Evolutionary conservation across 202 grass and related monocot genomes (phyloP).

Genomic region (Musa balbisiana): DNA sequence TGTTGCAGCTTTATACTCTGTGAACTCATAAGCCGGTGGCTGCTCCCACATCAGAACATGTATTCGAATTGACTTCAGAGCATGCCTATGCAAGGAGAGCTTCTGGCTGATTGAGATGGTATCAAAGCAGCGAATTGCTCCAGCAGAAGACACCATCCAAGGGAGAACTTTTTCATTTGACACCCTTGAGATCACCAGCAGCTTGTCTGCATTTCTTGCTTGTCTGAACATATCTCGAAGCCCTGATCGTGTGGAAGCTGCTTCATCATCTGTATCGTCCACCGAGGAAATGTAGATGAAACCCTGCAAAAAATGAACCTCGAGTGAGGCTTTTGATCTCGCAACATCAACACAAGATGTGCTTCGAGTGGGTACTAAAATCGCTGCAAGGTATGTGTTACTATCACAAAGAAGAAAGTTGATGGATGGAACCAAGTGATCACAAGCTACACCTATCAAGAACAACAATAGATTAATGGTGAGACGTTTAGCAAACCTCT

Average conservation of each 20-base stretch:
- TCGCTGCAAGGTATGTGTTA: not conserved
- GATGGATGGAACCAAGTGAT: not conserved
- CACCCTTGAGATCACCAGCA: conserved; percentile 74
- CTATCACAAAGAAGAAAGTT: not conserved
- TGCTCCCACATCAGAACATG: conserved; percentile 68
- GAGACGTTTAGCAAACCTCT: conserved; percentile 37
- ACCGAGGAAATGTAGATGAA: conserved; percentile 94
- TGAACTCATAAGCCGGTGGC: not conserved
- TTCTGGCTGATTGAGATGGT: conserved; percentile 94
- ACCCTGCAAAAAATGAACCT: conserved; percentile 36
- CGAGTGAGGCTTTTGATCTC: not conserved
- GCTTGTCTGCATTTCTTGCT: conserved; percentile 41
- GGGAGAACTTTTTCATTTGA: conserved; percentile 76
- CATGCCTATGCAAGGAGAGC: conserved; percentile 59
- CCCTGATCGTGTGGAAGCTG: conserved; percentile 54
- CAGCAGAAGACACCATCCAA: conserved; percentile 62
- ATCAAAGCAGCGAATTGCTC: conserved; percentile 68
- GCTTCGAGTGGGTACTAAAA: not conserved
- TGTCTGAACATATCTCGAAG: conserved; percentile 51
- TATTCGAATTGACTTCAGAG: conserved; percentile 53
- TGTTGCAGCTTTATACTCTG: not conserved
- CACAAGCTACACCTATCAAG: not conserved
- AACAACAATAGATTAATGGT: too few species aligned
- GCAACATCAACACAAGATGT: not conserved
- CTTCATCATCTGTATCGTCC: conserved; percentile 4